Conservation (phyloP, 495 filamentous ascomycete species). For the Aspergillus steynii region DNA sequence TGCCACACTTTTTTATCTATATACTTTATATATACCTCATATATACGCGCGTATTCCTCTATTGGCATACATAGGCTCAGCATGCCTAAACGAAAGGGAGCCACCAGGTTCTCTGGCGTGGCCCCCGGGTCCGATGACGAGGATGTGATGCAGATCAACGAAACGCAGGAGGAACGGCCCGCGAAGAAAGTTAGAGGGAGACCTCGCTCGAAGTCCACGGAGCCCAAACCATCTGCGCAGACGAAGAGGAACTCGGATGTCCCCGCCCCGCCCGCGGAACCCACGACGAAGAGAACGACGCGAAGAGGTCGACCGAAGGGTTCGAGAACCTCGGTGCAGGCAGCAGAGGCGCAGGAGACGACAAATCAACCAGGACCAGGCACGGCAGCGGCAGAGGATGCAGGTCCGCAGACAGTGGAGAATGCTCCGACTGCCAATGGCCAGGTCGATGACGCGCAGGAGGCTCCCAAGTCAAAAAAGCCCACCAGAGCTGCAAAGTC, state of each 20-base stretch:
- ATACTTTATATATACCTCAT: background rate
- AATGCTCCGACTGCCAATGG: conserved; percentile 14
- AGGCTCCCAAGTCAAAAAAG: conserved; percentile 21
- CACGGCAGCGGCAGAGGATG: conserved; percentile 24
- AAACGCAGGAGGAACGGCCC: conserved; percentile 37
- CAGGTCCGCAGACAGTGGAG: conserved; percentile 25
- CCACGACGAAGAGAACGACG: conserved; percentile 32
- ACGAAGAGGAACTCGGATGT: conserved; percentile 18
- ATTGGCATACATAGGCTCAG: conserved; percentile 1
- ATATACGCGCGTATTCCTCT: background rate
- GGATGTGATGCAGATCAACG: conserved; percentile 46
- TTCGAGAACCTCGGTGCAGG: conserved; percentile 29
- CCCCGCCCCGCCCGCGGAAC: conserved; percentile 34
- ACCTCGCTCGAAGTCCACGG: conserved; percentile 33
- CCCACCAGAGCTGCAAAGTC: conserved; percentile 32
- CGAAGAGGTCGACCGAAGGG: conserved; percentile 44
- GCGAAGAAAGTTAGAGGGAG: conserved; percentile 44
- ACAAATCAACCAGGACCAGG: background rate
- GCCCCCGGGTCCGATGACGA: conserved; percentile 67
- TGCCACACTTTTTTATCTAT: too few relatives aligned
- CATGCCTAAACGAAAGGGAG: conserved; percentile 58
- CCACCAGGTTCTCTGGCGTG: conserved; percentile 58
- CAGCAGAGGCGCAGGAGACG: conserved; percentile 19
- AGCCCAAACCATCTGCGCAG: conserved; percentile 20
- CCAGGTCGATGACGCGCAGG: conserved; percentile 19